Conservation (phyloP, 129 eudicot genomes). For the Arctium minus region DNA sequence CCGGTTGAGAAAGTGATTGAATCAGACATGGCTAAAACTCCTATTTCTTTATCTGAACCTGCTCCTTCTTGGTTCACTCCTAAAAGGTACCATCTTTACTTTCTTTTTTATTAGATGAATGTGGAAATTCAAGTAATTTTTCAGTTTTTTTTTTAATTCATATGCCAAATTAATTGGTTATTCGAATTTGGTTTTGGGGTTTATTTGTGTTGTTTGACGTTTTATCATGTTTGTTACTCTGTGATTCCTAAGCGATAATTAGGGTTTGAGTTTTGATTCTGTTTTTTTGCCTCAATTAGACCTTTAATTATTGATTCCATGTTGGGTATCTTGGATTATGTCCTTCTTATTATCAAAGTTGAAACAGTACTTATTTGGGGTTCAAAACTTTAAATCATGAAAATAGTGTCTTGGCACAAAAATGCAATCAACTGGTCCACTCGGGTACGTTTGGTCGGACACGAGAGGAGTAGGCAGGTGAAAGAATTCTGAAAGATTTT, state of each 20-base stretch:
- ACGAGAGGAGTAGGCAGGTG: neutral
- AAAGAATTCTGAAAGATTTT: too few relatives aligned
- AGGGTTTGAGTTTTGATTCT: conserved; percentile 14
- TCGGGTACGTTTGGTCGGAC: neutral
- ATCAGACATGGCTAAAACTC: conserved; percentile 28
- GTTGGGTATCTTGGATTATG: neutral
- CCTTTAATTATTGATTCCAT: neutral
- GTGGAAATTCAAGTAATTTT: neutral
- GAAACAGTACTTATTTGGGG: neutral
- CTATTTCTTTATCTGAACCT: conserved; percentile 27
- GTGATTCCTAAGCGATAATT: neutral
- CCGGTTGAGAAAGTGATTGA: conserved; percentile 8
- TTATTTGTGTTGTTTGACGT: neutral
- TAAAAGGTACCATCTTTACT: conserved; percentile 48
- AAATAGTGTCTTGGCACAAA: neutral
- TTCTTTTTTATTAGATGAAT: neutral
- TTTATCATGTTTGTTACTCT: conserved; percentile 5
- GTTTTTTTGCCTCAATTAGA: neutral
- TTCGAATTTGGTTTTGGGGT: neutral
- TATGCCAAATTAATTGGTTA: neutral
- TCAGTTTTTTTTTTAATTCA: neutral
- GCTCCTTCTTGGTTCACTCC: conserved; percentile 95
- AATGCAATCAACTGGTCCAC: neutral
- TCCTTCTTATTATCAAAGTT: neutral
- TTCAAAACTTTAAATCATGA: neutral